These are phyloP conservation scores for Spathaspora sp. DNA, from an alignment of 1,139 yeast species.

Conservation along the genomic window DNA sequence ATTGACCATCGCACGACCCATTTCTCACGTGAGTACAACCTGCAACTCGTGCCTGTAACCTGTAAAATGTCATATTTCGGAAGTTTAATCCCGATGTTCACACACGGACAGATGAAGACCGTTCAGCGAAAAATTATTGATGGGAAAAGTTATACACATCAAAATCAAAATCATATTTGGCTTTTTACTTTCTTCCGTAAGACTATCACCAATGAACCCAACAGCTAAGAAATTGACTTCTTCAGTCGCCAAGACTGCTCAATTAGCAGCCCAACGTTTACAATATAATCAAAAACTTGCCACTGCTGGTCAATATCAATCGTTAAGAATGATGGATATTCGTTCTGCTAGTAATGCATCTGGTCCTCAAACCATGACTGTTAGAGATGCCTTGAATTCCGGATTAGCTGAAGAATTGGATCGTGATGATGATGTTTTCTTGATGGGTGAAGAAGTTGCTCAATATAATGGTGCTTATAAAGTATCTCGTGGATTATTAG, in stretches of 20 bases:
- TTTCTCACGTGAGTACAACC: not conserved
- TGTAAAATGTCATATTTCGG: not conserved
- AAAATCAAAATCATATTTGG: not conserved
- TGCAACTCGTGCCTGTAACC: not conserved
- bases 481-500: slow-evolving; percentile 92
- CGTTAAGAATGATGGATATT: slow-evolving; percentile 35
- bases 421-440: slow-evolving; percentile 88
- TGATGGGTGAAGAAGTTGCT: slow-evolving; percentile 99
- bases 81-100: slow-evolving; percentile 1
- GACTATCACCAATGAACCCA: slow-evolving; percentile 12
- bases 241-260: slow-evolving; percentile 48
- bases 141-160: not conserved
- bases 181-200: not conserved
- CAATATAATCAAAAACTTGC: slow-evolving; percentile 20
- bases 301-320: slow-evolving; percentile 35
- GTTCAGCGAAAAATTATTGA: not conserved
- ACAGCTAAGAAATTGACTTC: slow-evolving; percentile 10
- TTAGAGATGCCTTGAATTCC: slow-evolving; percentile 93
- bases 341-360: slow-evolving; percentile 51
- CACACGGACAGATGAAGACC: slow-evolving; percentile 7
- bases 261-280: slow-evolving; percentile 43
- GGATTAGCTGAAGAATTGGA: slow-evolving; percentile 98
- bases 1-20: not conserved
- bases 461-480: slow-evolving; percentile 99
- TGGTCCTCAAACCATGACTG: slow-evolving; percentile 73